These are phyloP conservation scores for Elsinoe batatas DNA, from an alignment of 2,329 filamentous ascomycete species.

Conservation along the genomic window DNA sequence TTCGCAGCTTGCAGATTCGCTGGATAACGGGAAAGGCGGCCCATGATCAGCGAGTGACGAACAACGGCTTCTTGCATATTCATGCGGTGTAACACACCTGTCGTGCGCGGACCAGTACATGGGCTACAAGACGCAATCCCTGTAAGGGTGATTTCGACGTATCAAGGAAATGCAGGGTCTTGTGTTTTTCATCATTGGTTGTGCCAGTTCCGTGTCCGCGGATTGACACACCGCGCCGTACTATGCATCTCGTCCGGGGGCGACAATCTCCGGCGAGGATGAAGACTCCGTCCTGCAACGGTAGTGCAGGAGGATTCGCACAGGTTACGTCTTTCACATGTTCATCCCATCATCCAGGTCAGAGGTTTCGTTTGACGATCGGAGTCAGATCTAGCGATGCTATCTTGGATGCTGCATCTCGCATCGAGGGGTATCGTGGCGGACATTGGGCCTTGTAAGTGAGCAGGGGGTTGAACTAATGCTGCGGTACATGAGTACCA, in stretches of 20 bases:
- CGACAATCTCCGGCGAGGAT: background rate
- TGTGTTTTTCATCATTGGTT: background rate
- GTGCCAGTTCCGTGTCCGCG: background rate
- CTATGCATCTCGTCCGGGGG: background rate
- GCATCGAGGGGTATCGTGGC: background rate
- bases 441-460: too few relatives aligned
- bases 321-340: slow-evolving; percentile 5
- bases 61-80: background rate
- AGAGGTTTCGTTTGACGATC: background rate
- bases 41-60: background rate
- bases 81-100: slow-evolving; percentile 1
- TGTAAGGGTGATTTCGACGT: background rate
- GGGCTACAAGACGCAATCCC: background rate
- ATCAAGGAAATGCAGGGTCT: slow-evolving; percentile 1
- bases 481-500: too few relatives aligned
- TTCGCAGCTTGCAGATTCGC: background rate
- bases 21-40: background rate
- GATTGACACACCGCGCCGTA: background rate
- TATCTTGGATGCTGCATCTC: background rate
- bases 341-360: background rate
- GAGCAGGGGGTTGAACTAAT: too few relatives aligned
- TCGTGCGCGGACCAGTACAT: background rate
- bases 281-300: slow-evolving; percentile 1
- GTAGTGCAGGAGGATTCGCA: background rate
- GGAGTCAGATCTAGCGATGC: background rate